Conservation (phyloP, 306 rosid genomes). For the Canavalia gladiata region DNA sequence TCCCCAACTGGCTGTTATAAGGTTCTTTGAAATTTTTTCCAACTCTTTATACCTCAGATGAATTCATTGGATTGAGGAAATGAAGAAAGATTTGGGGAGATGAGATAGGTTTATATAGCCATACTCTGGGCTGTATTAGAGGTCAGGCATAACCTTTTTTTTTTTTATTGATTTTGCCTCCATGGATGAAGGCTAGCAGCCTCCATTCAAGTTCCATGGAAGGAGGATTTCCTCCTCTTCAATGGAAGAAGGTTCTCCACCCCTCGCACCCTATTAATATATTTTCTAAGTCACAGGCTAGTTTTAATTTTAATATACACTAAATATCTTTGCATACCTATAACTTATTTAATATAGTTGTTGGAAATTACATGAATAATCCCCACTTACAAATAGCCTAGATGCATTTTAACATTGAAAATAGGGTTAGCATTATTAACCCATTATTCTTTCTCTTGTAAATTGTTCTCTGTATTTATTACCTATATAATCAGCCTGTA, state of each 20-base stretch:
- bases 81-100: conserved; percentile 58
- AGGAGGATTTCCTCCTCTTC: conserved; percentile 17
- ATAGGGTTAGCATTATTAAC: neutral
- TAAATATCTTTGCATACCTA: conserved; percentile 13
- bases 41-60: conserved; percentile 63
- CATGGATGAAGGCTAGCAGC: conserved; percentile 23
- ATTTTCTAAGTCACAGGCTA: neutral
- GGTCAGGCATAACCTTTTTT: conserved; percentile 53
- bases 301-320: neutral
- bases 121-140: conserved; percentile 53
- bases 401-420: neutral
- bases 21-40: conserved; percentile 58
- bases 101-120: conserved; percentile 55
- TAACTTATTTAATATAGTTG: neutral
- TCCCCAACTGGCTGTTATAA: conserved; percentile 62
- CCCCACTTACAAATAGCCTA: neutral
- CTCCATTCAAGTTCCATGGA: neutral
- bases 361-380: neutral
- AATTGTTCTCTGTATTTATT: neutral
- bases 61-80: conserved; percentile 59
- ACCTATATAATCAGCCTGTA: neutral
- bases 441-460: neutral
- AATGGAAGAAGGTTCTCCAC: neutral
- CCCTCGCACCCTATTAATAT: conserved; percentile 1
- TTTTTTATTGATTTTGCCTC: conserved; percentile 5